Percentiles rank a stretch among this genome's conserved stretches.
Evolutionary conservation across 73 alveolate genomes (phyloP).

Genomic region (Blepharisma japonicum): DNA sequence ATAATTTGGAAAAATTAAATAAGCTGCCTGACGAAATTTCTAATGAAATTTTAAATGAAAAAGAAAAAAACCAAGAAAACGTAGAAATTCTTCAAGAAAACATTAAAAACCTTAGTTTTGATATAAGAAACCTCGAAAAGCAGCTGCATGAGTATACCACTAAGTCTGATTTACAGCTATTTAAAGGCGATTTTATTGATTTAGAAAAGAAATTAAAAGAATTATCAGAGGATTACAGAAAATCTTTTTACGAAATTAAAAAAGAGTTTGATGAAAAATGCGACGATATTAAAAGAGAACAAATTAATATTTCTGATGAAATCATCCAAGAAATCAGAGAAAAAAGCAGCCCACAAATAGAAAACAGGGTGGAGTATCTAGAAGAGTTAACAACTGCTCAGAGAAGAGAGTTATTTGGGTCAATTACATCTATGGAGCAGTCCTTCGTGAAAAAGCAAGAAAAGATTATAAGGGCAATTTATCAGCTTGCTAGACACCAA

Average conservation of each 20-base stretch:
- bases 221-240: background rate
- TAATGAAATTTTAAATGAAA: background rate
- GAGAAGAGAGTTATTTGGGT: conserved; percentile 8
- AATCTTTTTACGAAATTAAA: background rate
- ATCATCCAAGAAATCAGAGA: background rate
- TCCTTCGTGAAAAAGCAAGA: conserved; percentile 2
- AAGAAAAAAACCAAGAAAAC: background rate
- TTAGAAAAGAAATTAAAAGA: background rate
- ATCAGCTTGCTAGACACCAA: conserved; percentile 16
- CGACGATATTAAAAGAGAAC: background rate
- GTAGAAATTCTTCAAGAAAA: background rate
- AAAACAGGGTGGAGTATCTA: background rate
- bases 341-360: background rate
- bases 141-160: background rate
- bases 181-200: background rate
- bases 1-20: background rate
- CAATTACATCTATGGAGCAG: conserved; percentile 8
- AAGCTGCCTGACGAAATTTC: background rate
- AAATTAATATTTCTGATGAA: background rate
- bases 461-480: conserved; percentile 9
- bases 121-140: background rate
- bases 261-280: background rate
- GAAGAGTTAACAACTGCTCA: conserved; percentile 13
- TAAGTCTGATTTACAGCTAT: background rate
- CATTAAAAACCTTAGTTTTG: background rate